A percentile compares a stretch with the other conserved stretches of the same genome.
Evolutionary conservation across 2,329 filamentous ascomycete genomes (phyloP).

Genomic region (Diaporthe batatas): DNA sequence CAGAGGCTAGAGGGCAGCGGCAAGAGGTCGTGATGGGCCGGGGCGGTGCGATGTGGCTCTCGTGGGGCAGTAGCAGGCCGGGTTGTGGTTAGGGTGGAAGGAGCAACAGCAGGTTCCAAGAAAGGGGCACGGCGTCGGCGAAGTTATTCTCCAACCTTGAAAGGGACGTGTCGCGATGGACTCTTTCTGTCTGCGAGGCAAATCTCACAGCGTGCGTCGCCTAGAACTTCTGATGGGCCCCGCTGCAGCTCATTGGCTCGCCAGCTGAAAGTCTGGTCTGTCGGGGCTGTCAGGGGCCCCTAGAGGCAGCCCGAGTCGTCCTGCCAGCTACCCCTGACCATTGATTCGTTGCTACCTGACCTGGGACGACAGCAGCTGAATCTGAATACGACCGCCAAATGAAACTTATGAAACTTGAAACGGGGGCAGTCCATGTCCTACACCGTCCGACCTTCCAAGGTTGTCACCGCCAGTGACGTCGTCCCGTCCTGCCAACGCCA

Average conservation of each 20-base stretch:
- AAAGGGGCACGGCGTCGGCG: slow-evolving; percentile 24
- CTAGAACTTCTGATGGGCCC: slow-evolving; percentile 24
- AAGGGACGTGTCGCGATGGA: slow-evolving; percentile 28
- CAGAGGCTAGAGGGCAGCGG: slow-evolving; percentile 4
- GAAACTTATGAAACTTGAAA: slow-evolving; percentile 38
- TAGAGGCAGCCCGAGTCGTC: slow-evolving; percentile 29
- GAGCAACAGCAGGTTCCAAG: slow-evolving; percentile 20
- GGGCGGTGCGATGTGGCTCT: slow-evolving; percentile 24
- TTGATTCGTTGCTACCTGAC: slow-evolving; percentile 8
- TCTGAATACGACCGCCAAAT: slow-evolving; percentile 37
- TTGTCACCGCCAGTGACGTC: slow-evolving; percentile 31
- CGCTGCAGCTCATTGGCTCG: slow-evolving; percentile 20
- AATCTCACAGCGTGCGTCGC: slow-evolving; percentile 23
- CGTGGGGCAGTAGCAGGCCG: slow-evolving; percentile 15
- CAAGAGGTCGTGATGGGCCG: slow-evolving; percentile 10
- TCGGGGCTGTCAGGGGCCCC: slow-evolving; percentile 28
- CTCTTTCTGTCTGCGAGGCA: slow-evolving; percentile 6
- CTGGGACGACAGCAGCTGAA: slow-evolving; percentile 25
- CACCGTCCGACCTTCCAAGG: slow-evolving; percentile 24
- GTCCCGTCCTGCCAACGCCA: neutral
- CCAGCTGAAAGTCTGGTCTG: slow-evolving; percentile 18
- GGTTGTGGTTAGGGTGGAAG: slow-evolving; percentile 16
- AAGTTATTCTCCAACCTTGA: slow-evolving; percentile 5
- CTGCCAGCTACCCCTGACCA: slow-evolving; percentile 36
- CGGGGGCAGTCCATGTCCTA: slow-evolving; percentile 17